Base-by-base conservation (phyloP, 2,329 filamentous ascomycete species). In the Colletotrichum caudatum region DNA sequence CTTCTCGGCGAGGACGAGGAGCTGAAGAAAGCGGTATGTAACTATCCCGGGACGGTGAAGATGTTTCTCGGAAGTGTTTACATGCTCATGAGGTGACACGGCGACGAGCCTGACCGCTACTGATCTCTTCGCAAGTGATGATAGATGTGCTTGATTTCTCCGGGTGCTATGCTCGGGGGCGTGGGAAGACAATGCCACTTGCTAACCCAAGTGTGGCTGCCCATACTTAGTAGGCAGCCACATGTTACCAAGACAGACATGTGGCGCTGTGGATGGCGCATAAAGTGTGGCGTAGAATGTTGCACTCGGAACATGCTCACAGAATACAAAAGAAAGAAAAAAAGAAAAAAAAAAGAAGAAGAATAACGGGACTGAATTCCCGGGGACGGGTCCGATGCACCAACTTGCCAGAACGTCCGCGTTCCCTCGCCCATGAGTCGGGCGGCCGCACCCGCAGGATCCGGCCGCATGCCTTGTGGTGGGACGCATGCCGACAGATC, bases 401-500 rank as follows among this genome's bases (percentile, higher is more conserved):
- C 63, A 69, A 35, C 65, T 59, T 63, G 44, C 59, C 12, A 60
- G 5, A 29, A 44, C 16, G 16, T 20, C 16, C 41, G 16, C 46
- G 29, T 35, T 8, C 7, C 26, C 20, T 18, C 41, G 11, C n/a
- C n/a, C 33, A 62, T 33, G 33, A n/a, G 46, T 5, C 46, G 44
- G 20, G 46, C 46, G n/a, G 46, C 46, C n/a, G 16, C 41, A 41
- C 29, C 6, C 8, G 48, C 53, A 23, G 14, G 54, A 23, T 18
- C 50, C 46, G 53, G 50, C 8, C 65, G 64, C 65, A 72, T 72
- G 59, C n/a, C 16, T 35, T 20, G 46, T 35, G 16, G 14, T 11
- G 3, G 51, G 48, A 18, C 50, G 37, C 48, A 18, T 51, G 37
- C 48, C 48, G 53, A 69, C 65, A 72, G 59, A 60, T 23, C 37